A percentile compares a stretch with the other conserved stretches of the same genome.
phyloP scores from a whole-genome alignment of 148 eudicot genomes.

The Chenopodium formosanum region DNA sequence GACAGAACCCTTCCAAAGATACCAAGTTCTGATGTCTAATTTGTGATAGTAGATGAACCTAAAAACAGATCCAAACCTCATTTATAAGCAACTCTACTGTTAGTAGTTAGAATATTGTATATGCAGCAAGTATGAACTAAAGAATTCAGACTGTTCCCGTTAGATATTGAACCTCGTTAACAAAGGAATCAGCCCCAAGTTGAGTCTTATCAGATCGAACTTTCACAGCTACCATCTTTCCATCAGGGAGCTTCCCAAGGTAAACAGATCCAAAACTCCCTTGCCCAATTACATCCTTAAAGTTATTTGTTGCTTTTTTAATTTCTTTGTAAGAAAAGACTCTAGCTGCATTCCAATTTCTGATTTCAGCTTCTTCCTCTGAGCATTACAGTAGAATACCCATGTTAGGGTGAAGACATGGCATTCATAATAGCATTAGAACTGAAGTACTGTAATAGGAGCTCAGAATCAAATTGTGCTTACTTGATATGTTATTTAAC shows the following conservation, averaged over 20 bases:
- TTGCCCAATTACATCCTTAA: conserved; percentile 64
- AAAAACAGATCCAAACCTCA: conserved; percentile 8
- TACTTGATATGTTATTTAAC: conserved; percentile 39
- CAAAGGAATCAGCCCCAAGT: conserved; percentile 67
- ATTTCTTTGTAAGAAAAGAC: conserved; percentile 67
- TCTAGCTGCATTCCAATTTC: conserved; percentile 59
- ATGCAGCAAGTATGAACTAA: background rate
- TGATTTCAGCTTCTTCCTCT: conserved; percentile 44
- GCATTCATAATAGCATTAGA: background rate
- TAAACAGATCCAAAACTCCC: conserved; percentile 87
- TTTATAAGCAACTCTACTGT: background rate
- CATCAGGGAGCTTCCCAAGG: conserved; percentile 62
- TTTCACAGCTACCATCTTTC: conserved; percentile 72
- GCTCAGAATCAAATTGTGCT: conserved; percentile 4
- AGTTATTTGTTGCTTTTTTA: conserved; percentile 66
- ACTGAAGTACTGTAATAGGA: background rate
- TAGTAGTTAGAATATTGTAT: background rate
- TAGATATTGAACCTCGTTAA: conserved; percentile 55
- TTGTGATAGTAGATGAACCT: conserved; percentile 74
- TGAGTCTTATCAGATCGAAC: conserved; percentile 62
- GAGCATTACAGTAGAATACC: background rate
- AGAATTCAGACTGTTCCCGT: background rate
- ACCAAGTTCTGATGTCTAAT: conserved; percentile 76
- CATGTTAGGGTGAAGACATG: conserved; percentile 4
- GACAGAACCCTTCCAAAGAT: conserved; percentile 76